These are phyloP conservation scores for Penicillium sp. DNA, from an alignment of 2,329 filamentous ascomycete species.

Conservation along the genomic window DNA sequence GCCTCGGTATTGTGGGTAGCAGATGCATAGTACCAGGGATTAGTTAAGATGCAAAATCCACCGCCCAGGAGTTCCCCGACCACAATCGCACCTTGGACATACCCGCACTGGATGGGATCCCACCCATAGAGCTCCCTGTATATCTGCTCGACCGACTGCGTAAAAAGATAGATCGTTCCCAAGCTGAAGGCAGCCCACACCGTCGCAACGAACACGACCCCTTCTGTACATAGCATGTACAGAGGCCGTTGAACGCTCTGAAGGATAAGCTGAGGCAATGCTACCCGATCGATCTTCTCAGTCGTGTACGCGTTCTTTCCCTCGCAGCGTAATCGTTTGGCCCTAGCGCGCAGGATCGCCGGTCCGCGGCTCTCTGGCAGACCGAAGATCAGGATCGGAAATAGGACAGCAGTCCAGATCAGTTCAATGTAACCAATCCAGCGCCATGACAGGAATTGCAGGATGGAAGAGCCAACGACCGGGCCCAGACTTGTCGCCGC, in stretches of 20 bases:
- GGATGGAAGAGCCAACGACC: constrained; percentile 43
- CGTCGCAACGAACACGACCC: constrained; percentile 43
- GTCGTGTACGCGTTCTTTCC: constrained; percentile 24
- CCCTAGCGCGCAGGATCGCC: constrained; percentile 40
- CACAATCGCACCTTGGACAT: constrained; percentile 41
- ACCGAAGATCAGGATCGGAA: constrained; percentile 44
- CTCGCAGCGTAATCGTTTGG: constrained; percentile 37
- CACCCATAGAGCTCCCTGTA: constrained; percentile 40
- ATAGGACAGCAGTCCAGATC: constrained; percentile 43
- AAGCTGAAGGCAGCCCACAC: constrained; percentile 45
- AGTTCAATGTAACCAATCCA: constrained; percentile 48
- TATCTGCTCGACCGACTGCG: constrained; percentile 39
- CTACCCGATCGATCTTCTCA: constrained; percentile 6
- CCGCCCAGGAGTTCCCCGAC: constrained; percentile 43
- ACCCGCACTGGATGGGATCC: constrained; percentile 31
- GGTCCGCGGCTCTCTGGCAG: constrained; percentile 44
- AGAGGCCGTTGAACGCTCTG: constrained; percentile 40
- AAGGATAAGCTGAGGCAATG: not conserved
- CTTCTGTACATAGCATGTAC: constrained; percentile 40
- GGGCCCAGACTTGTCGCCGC: constrained; percentile 46
- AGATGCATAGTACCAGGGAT: constrained; percentile 22
- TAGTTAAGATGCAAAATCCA: constrained; percentile 39
- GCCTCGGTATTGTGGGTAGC: constrained; percentile 31
- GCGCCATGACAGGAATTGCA: constrained; percentile 36
- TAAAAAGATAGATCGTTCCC: constrained; percentile 45